Conservation (phyloP, 805 yeast species). For the Wickerhamiella allomyrinae region DNA sequence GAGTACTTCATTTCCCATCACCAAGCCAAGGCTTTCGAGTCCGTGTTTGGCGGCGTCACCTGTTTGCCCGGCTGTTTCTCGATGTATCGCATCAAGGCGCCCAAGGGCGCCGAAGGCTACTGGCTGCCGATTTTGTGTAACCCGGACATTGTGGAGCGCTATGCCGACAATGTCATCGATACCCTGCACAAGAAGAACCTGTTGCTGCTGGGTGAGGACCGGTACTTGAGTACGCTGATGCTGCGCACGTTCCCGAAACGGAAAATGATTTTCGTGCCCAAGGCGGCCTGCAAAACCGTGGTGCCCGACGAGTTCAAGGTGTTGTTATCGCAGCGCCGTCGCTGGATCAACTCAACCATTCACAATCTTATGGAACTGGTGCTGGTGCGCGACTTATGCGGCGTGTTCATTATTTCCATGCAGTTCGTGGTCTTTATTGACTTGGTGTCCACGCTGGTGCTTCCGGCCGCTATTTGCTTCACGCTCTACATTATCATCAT, state of each 20-base stretch:
- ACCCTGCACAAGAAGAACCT: slow-evolving; percentile 79
- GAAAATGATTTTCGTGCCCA: slow-evolving; percentile 72
- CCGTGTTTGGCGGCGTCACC: slow-evolving; percentile 89
- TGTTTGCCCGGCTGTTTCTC: slow-evolving; percentile 94
- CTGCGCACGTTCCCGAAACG: slow-evolving; percentile 79
- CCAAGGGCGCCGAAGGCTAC: slow-evolving; percentile 60
- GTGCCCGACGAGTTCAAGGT: slow-evolving; percentile 77
- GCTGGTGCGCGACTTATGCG: slow-evolving; percentile 75
- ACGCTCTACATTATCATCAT: slow-evolving; percentile 63
- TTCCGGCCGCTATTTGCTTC: slow-evolving; percentile 77
- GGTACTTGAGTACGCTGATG: slow-evolving; percentile 75
- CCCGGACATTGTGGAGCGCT: slow-evolving; percentile 86
- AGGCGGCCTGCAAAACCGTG: slow-evolving; percentile 82
- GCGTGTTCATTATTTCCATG: slow-evolving; percentile 90
- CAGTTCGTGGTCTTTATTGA: slow-evolving; percentile 79
- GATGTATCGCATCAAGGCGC: slow-evolving; percentile 81
- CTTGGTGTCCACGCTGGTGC: slow-evolving; percentile 70
- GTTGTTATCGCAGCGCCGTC: slow-evolving; percentile 79
- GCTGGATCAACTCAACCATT: slow-evolving; percentile 93
- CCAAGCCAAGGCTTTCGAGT: slow-evolving; percentile 86
- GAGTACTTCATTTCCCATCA: slow-evolving; percentile 90
- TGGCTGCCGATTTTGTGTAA: slow-evolving; percentile 93
- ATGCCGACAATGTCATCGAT: slow-evolving; percentile 71
- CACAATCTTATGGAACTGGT: slow-evolving; percentile 84
- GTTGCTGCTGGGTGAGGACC: slow-evolving; percentile 77